Conservation (phyloP, 139 green algal genomes). For the Micromonas commoda region DNA sequence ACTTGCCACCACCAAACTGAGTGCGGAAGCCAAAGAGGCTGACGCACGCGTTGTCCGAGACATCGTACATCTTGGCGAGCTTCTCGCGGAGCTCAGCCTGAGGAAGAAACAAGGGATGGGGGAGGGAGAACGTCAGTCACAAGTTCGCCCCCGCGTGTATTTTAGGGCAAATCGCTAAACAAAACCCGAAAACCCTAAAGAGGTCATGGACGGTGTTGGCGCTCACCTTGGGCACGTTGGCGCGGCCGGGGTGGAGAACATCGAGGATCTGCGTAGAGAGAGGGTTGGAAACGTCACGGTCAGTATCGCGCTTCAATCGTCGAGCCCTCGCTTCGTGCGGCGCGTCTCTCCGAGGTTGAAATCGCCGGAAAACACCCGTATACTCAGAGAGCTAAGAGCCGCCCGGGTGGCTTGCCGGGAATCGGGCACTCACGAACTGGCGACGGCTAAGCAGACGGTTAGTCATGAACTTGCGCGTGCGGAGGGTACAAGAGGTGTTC, state of each 20-base stretch:
- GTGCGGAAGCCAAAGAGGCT: slow-evolving; percentile 96
- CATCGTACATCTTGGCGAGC: slow-evolving; percentile 91
- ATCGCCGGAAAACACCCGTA: too few species aligned
- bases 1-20: slow-evolving; percentile 99
- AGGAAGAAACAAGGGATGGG: not conserved
- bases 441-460: slow-evolving; percentile 82
- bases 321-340: too few species aligned
- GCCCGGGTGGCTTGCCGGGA: too few species aligned
- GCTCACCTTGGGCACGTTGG: slow-evolving; percentile 92
- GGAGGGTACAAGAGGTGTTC: slow-evolving; percentile 85
- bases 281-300: not conserved
- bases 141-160: not conserved
- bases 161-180: not conserved
- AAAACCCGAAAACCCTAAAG: slow-evolving; percentile 16
- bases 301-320: slow-evolving; percentile 12
- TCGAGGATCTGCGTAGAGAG: slow-evolving; percentile 76
- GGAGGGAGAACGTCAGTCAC: not conserved
- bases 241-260: slow-evolving; percentile 90
- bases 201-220: not conserved
- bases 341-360: not conserved
- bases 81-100: slow-evolving; percentile 89
- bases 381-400: too few species aligned
- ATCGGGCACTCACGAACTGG: slow-evolving; percentile 82
- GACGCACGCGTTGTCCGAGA: slow-evolving; percentile 75
- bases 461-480: slow-evolving; percentile 95